Percentiles rank a stretch among this genome's conserved stretches.
Conservation (phyloP, 192 early-diverging fungal species). For the Phycomyces nitens region DNA sequence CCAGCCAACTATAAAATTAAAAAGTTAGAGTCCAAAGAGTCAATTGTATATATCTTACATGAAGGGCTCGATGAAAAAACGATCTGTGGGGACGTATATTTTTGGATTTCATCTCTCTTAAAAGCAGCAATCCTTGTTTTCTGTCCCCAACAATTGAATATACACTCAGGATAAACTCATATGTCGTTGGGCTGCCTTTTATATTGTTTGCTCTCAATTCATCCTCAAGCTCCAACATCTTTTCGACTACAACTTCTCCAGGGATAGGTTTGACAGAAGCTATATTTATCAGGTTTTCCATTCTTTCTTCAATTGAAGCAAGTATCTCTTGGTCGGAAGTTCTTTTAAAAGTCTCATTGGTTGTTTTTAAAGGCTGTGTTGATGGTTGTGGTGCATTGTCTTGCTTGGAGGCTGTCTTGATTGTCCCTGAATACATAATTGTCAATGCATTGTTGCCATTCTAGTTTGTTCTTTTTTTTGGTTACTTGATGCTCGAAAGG, state of each 20-base stretch:
- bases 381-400: no score
- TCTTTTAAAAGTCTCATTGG: no score
- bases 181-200: constrained; percentile 31
- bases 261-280: not conserved
- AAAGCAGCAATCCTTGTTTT: constrained; percentile 3
- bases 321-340: not conserved
- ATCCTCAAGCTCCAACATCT: not conserved
- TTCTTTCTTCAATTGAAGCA: not conserved
- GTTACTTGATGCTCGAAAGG: no score
- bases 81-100: constrained; percentile 17
- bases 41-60: constrained; percentile 25
- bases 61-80: constrained; percentile 29
- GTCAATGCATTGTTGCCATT: no score
- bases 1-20: constrained; percentile 8
- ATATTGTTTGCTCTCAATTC: not conserved
- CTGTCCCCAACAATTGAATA: constrained; percentile 27
- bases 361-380: no score
- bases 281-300: not conserved
- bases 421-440: no score
- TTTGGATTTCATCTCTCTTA: constrained; percentile 36
- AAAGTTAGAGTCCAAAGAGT: not conserved
- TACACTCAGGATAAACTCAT: constrained; percentile 29
- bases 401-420: no score
- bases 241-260: not conserved
- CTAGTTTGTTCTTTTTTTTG: no score